Conservation (phyloP, 2,329 filamentous ascomycete genomes). For the Colletotrichum sp. region DNA sequence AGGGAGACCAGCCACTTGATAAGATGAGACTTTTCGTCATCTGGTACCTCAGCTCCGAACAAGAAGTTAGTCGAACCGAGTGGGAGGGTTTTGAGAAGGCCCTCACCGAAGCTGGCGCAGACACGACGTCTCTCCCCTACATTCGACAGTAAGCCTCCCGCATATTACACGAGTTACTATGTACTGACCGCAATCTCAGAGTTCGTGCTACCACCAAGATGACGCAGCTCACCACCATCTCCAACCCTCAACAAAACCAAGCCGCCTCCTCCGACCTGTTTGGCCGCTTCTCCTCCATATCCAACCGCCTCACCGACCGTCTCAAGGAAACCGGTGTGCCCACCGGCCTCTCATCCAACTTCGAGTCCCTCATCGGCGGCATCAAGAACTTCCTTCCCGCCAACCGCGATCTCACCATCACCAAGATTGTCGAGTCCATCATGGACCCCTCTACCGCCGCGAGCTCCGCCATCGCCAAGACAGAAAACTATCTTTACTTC, state of each 20-base stretch:
- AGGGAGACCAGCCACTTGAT: slow-evolving; percentile 84
- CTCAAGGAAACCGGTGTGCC: slow-evolving; percentile 90
- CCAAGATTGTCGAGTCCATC: slow-evolving; percentile 96
- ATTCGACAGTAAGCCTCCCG: slow-evolving; percentile 73
- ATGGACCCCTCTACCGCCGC: slow-evolving; percentile 95
- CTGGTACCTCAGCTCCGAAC: slow-evolving; percentile 94
- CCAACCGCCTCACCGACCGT: slow-evolving; percentile 88
- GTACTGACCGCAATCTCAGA: slow-evolving; percentile 41
- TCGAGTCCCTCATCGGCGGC: slow-evolving; percentile 92
- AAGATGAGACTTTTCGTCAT: slow-evolving; percentile 96
- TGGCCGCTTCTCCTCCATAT: slow-evolving; percentile 90
- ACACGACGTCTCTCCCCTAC: slow-evolving; percentile 81
- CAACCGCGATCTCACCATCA: slow-evolving; percentile 94
- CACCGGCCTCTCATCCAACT: slow-evolving; percentile 72
- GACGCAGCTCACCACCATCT: slow-evolving; percentile 95
- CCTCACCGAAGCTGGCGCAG: slow-evolving; percentile 75
- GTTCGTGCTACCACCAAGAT: slow-evolving; percentile 95
- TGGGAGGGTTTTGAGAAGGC: slow-evolving; percentile 88
- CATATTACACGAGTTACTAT: neutral
- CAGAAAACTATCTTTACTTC: slow-evolving; percentile 96
- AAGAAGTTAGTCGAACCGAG: slow-evolving; percentile 82
- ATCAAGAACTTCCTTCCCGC: slow-evolving; percentile 98
- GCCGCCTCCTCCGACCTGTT: slow-evolving; percentile 78
- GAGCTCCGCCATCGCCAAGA: slow-evolving; percentile 92
- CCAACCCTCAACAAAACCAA: slow-evolving; percentile 72